A percentile compares a stretch with the other conserved stretches of the same genome.
phyloP scores from a whole-genome alignment of 768 basidiomycete genomes.

The Boletus huronensis region DNA sequence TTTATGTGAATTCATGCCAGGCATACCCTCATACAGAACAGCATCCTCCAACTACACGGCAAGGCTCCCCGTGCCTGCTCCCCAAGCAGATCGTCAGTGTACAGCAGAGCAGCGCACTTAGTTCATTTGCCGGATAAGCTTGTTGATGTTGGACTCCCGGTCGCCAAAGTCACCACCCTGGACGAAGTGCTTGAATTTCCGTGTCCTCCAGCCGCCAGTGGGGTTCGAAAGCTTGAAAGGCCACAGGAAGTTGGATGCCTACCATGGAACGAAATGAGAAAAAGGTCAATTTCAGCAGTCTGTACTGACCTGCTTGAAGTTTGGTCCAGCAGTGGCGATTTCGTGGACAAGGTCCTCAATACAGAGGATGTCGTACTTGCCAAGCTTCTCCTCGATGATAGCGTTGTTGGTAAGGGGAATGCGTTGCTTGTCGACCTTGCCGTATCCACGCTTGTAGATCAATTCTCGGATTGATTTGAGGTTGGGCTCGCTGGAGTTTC shows the following conservation, averaged over 20 bases:
- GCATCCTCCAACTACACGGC: constrained; percentile 12
- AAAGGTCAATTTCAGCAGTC: background rate
- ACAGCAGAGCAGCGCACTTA: constrained; percentile 31
- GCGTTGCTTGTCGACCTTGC: constrained; percentile 97
- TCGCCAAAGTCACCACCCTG: constrained; percentile 98
- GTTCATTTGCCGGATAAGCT: constrained; percentile 95
- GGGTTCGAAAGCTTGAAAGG: constrained; percentile 99
- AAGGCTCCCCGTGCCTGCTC: background rate
- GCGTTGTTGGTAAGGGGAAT: constrained; percentile 93
- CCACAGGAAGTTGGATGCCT: constrained; percentile 97
- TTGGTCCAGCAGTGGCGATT: constrained; percentile 90
- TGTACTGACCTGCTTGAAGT: constrained; percentile 91
- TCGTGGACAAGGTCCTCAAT: constrained; percentile 98
- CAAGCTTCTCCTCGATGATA: constrained; percentile 86
- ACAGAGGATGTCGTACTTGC: constrained; percentile 93
- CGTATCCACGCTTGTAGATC: constrained; percentile 99
- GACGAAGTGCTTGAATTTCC: constrained; percentile 97
- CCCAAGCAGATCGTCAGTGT: constrained; percentile 1
- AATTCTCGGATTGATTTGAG: constrained; percentile 95
- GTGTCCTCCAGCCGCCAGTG: constrained; percentile 94
- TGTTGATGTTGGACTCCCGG: constrained; percentile 96
- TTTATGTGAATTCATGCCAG: constrained; percentile 28
- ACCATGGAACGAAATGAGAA: background rate
- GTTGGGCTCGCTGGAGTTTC: constrained; percentile 75
- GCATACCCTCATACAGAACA: constrained; percentile 29